Evolutionary conservation across 2,329 filamentous ascomycete genomes (phyloP).

Genomic region (Beauveria sp.): DNA sequence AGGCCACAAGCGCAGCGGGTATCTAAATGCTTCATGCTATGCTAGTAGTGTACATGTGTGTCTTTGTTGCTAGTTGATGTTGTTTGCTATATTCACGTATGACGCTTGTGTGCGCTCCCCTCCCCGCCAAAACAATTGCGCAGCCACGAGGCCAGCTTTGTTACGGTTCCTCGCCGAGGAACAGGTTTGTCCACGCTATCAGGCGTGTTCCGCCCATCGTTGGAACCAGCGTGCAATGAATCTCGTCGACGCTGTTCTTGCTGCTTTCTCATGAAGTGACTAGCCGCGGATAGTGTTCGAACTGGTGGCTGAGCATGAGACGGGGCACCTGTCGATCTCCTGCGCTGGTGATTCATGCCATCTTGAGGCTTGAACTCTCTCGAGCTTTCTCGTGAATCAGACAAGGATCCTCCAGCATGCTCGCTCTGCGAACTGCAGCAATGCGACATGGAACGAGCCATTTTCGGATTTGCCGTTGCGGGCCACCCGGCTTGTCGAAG

Average conservation of each 20-base stretch:
- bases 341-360: background rate
- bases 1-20: background rate
- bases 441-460: slow-evolving; percentile 18
- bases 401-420: slow-evolving; percentile 1
- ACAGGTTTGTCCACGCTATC: slow-evolving; percentile 7
- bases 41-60: slow-evolving; percentile 6
- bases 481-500: slow-evolving; percentile 30
- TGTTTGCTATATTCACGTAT: slow-evolving; percentile 1
- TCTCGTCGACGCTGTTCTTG: slow-evolving; percentile 8
- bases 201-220: slow-evolving; percentile 3
- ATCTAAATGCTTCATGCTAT: slow-evolving; percentile 11
- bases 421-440: slow-evolving; percentile 17
- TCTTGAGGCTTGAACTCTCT: slow-evolving; percentile 3
- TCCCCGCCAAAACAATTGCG: slow-evolving; percentile 7
- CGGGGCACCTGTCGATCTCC: slow-evolving; percentile 3
- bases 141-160: slow-evolving; percentile 15
- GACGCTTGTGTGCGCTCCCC: background rate
- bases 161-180: background rate
- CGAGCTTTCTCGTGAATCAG: slow-evolving; percentile 8
- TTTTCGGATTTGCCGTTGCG: slow-evolving; percentile 22
- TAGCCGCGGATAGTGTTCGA: slow-evolving; percentile 19
- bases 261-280: slow-evolving; percentile 20
- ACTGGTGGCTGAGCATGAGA: slow-evolving; percentile 11
- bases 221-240: background rate
- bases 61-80: background rate